Conservation (phyloP, 2,329 filamentous ascomycete species). For the Zymoseptoria crescenta region DNA sequence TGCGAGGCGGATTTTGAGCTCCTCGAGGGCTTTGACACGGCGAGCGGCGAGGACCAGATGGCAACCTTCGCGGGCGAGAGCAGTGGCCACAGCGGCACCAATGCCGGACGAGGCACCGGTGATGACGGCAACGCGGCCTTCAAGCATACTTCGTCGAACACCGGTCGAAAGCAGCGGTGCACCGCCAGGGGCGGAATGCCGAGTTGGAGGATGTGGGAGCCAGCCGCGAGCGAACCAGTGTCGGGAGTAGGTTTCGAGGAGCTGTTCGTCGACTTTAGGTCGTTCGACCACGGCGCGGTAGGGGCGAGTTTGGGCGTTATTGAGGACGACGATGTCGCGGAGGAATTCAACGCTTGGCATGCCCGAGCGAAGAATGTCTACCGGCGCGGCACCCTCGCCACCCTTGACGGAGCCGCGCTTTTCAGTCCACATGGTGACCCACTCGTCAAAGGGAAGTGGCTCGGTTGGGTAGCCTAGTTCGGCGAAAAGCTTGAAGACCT, state of each 20-base stretch:
- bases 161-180: slow-evolving; percentile 40
- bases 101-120: slow-evolving; percentile 75
- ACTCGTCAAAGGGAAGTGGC: slow-evolving; percentile 61
- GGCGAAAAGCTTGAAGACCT: slow-evolving; percentile 56
- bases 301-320: slow-evolving; percentile 60
- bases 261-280: slow-evolving; percentile 58
- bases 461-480: slow-evolving; percentile 65
- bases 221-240: slow-evolving; percentile 76
- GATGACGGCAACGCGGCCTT: slow-evolving; percentile 64
- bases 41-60: slow-evolving; percentile 66
- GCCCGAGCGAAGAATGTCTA: slow-evolving; percentile 70
- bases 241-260: slow-evolving; percentile 71
- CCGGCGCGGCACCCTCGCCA: slow-evolving; percentile 65
- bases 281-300: slow-evolving; percentile 52
- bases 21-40: slow-evolving; percentile 59
- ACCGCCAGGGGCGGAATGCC: slow-evolving; percentile 40
- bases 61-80: slow-evolving; percentile 62
- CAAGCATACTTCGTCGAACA: slow-evolving; percentile 51
- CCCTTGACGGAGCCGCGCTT: slow-evolving; percentile 57
- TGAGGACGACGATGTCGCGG: slow-evolving; percentile 62
- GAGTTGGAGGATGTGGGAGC: slow-evolving; percentile 56
- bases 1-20: slow-evolving; percentile 54
- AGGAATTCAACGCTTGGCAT: slow-evolving; percentile 71
- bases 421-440: slow-evolving; percentile 66
- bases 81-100: slow-evolving; percentile 63